Evolutionary conservation across 345 rosid species (phyloP), one percentile per base, ranked within the genome.

Genomic region (Ailanthus altissimus): DNA sequence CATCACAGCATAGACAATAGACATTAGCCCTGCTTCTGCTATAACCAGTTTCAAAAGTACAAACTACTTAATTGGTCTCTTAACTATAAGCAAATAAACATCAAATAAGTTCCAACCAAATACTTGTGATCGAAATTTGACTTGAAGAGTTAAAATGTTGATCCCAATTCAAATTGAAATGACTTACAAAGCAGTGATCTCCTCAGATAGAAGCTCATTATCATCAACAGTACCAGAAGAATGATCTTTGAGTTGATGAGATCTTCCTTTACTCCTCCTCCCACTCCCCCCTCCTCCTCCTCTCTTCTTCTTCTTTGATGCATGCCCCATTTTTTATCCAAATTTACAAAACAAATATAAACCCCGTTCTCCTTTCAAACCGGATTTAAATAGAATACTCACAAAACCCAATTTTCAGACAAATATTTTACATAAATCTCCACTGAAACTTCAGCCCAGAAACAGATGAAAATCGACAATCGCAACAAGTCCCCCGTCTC

Each of bases 141-240:
- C 18, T 68, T 51, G 62, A 61, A 63, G 42, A 28, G 12, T 60
- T 26, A 38, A 62, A 62, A 15, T 38, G 3, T 5, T 23, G 46
- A n/a, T 50, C 20, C 23, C 23, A 32, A 21, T 43, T 65, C 47
- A 65, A 28, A 23, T 71, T n/a, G 47, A 45, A 12, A 20, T n/a
- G 51, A 81, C 90, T 85, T 88, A 95, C 99, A 95, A 86, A 85
- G 96, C 99, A 65, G 99, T 95, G 85, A 93, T 91, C 78, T 95
- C 99, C 64, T 95, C 98, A 14, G 93, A 75, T 23, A 95, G 96
- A 80, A 91, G 97, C 78, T 93, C 99, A 50, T 87, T 90, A 26
- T 89, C 92, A 28, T 83, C 92, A 21, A 78, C 87, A 68, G 80
- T 79, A 28, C 71, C 62, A 63, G 91, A 88, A 61, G 83, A 80